phyloP scores from a whole-genome alignment of 2,329 filamentous ascomycete genomes.

The Monilinia fructicola region DNA sequence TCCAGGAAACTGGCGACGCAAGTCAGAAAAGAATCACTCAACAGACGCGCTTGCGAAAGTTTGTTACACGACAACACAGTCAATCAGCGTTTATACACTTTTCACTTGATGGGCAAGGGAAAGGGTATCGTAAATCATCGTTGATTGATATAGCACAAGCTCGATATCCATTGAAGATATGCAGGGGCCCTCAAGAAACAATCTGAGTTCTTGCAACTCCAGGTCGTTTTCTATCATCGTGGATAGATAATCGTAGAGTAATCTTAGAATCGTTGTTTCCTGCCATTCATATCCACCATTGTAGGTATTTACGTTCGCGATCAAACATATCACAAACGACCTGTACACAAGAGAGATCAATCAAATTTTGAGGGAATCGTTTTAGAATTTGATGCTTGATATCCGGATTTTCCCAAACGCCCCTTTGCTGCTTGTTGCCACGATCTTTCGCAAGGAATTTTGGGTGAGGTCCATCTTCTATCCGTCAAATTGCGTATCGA shows the following conservation, averaged over 20 bases:
- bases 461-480: slow-evolving; percentile 65
- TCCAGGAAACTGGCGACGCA: background rate
- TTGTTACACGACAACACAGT: background rate
- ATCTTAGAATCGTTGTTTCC: slow-evolving; percentile 57
- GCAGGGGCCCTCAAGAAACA: slow-evolving; percentile 63
- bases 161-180: slow-evolving; percentile 44
- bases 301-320: slow-evolving; percentile 44
- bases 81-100: background rate
- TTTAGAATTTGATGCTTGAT: slow-evolving; percentile 65
- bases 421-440: slow-evolving; percentile 47
- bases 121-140: slow-evolving; percentile 41
- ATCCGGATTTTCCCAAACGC: slow-evolving; percentile 76
- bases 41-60: slow-evolving; percentile 3
- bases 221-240: slow-evolving; percentile 36
- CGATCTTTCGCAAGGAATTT: slow-evolving; percentile 49
- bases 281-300: slow-evolving; percentile 46
- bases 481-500: slow-evolving; percentile 57
- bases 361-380: slow-evolving; percentile 25
- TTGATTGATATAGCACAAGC: slow-evolving; percentile 57
- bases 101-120: slow-evolving; percentile 15
- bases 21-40: background rate
- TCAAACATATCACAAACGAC: slow-evolving; percentile 38
- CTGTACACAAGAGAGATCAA: slow-evolving; percentile 38
- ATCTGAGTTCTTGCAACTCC: slow-evolving; percentile 60
- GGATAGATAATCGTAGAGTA: slow-evolving; percentile 44